Evolutionary conservation across 192 early-diverging fungal genomes (phyloP).

Genomic region (Coemansia sp.): DNA sequence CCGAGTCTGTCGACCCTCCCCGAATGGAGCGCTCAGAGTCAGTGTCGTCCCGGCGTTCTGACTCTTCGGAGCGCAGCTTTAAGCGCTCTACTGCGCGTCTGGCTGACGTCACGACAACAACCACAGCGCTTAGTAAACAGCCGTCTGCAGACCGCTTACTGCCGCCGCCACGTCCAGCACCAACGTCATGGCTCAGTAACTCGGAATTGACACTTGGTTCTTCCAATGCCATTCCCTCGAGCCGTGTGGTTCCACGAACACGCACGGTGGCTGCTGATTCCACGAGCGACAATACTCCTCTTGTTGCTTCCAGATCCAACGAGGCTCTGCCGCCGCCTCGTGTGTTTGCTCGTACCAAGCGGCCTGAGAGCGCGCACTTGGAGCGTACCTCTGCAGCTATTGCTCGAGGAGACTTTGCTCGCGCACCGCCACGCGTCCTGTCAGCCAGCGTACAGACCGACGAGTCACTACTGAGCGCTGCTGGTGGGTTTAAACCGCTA

Average conservation of each 20-base stretch:
- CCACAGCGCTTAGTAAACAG: background rate
- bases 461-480: background rate
- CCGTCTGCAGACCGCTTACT: background rate
- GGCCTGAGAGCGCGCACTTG: constrained; percentile 6
- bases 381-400: background rate
- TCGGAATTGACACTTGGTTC: background rate
- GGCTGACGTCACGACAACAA: constrained; percentile 27
- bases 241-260: constrained; percentile 30
- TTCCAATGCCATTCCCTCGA: background rate
- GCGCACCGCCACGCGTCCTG: constrained; percentile 5
- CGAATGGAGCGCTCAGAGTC: constrained; percentile 14
- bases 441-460: constrained; percentile 44
- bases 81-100: constrained; percentile 52
- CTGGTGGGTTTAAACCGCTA: background rate
- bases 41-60: constrained; percentile 27
- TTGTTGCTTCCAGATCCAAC: background rate
- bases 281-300: background rate
- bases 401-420: background rate
- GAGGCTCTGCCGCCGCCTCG: constrained; percentile 1
- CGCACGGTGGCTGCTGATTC: background rate
- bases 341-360: constrained; percentile 10
- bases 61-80: constrained; percentile 48
- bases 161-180: background rate
- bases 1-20: background rate
- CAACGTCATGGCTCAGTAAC: constrained; percentile 15